These are phyloP conservation scores for Colletotrichum salicis DNA, from an alignment of 2,329 filamentous ascomycete genomes.

Conservation along the genomic window DNA sequence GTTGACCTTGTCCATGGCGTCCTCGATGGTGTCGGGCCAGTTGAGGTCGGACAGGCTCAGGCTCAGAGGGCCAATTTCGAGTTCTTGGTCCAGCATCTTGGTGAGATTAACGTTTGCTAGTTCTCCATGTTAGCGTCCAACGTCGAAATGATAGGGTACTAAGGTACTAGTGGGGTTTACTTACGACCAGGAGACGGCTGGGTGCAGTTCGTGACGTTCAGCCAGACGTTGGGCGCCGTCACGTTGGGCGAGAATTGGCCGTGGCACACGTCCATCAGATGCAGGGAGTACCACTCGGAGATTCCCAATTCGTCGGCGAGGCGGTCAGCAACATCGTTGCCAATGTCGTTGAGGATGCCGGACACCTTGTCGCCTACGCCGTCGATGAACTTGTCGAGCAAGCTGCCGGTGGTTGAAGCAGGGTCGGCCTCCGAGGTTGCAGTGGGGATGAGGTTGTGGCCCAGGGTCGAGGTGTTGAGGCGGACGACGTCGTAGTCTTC, in stretches of 20 bases:
- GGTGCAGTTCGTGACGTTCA: constrained; percentile 59
- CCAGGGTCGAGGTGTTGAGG: constrained; percentile 52
- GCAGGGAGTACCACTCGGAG: constrained; percentile 62
- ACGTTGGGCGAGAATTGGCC: constrained; percentile 58
- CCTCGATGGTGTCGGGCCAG: constrained; percentile 55
- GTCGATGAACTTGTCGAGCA: constrained; percentile 42
- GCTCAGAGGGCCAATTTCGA: constrained; percentile 56
- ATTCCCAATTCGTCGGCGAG: constrained; percentile 57
- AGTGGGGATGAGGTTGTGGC: constrained; percentile 44
- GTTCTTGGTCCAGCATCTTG: constrained; percentile 56
- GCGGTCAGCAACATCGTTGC: constrained; percentile 52
- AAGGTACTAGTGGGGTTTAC: constrained; percentile 34
- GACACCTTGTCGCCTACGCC: constrained; percentile 47
- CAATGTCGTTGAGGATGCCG: constrained; percentile 52
- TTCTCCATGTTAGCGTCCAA: constrained; percentile 6
- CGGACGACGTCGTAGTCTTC: constrained; percentile 55
- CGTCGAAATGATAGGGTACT: too few species aligned
- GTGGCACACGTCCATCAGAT: constrained; percentile 59
- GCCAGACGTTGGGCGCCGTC: constrained; percentile 47
- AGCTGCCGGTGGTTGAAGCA: constrained; percentile 38
- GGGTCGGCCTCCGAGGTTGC: constrained; percentile 23
- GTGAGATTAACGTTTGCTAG: constrained; percentile 58
- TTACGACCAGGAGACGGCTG: constrained; percentile 50
- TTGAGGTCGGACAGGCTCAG: constrained; percentile 58
- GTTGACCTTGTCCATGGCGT: constrained; percentile 62